Percentiles rank a stretch among this genome's conserved stretches.
phyloP scores from a whole-genome alignment of 1,139 yeast species.

The Nakaseomyces nivariensis region DNA sequence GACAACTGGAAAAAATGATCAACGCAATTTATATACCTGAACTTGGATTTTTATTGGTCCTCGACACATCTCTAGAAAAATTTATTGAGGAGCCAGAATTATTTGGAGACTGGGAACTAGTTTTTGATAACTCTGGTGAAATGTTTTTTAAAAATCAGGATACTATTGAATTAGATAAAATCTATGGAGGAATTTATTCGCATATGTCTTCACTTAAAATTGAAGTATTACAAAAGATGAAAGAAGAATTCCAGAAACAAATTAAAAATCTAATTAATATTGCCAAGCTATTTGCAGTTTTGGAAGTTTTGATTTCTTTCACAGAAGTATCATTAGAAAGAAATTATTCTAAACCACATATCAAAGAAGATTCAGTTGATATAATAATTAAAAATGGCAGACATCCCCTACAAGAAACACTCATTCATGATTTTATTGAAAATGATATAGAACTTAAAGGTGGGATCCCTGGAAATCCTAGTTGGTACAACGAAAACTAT shows the following conservation, averaged over 20 bases:
- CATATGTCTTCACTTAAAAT: conserved; percentile 35
- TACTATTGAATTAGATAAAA: conserved; percentile 30
- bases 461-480: conserved; percentile 5
- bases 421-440: conserved; percentile 31
- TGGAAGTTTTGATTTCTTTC: conserved; percentile 35
- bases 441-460: conserved; percentile 30
- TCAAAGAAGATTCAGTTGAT: conserved; percentile 24
- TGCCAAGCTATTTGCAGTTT: conserved; percentile 27
- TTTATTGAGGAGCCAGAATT: conserved; percentile 6
- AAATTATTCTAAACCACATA: conserved; percentile 32
- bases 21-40: conserved; percentile 39
- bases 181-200: conserved; percentile 36
- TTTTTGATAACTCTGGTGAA: conserved; percentile 33
- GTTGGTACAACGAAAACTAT: conserved; percentile 7
- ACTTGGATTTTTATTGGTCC: conserved; percentile 34
- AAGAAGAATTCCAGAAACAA: conserved; percentile 23
- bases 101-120: conserved; percentile 29
- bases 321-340: conserved; percentile 30
- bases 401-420: conserved; percentile 36
- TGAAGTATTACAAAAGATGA: conserved; percentile 33
- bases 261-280: conserved; percentile 13
- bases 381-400: conserved; percentile 25
- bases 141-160: conserved; percentile 32
- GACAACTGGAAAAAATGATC: conserved; percentile 13
- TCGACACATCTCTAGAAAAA: conserved; percentile 12